These are phyloP conservation scores for Abrus pulchellus DNA, from an alignment of 306 rosid genomes.

Conservation along the genomic window DNA sequence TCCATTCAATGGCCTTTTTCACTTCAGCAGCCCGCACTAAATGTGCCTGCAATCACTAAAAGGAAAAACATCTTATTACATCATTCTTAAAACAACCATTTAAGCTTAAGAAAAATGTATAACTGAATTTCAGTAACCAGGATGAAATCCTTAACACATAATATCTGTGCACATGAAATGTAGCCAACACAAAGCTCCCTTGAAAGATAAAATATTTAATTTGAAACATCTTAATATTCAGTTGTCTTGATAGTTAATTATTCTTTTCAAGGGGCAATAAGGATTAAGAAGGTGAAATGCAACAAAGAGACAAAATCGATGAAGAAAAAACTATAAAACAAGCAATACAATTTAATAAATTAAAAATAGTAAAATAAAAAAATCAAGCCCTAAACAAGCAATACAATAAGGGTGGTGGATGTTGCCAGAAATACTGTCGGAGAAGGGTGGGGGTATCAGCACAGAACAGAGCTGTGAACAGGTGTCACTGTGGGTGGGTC, in stretches of 20 bases:
- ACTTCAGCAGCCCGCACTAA: slow-evolving; percentile 96
- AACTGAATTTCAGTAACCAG: slow-evolving; percentile 35
- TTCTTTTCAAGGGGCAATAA: slow-evolving; percentile 14
- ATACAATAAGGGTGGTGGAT: no score
- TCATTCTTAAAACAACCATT: slow-evolving; percentile 60
- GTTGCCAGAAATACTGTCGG: no score
- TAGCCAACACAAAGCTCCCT: slow-evolving; percentile 3
- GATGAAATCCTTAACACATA: slow-evolving; percentile 27
- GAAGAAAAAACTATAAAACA: neutral
- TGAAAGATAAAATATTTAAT: neutral
- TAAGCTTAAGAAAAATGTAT: slow-evolving; percentile 15
- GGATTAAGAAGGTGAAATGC: neutral
- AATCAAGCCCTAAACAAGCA: neutral
- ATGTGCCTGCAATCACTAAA: slow-evolving; percentile 99
- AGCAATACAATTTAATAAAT: neutral
- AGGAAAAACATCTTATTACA: slow-evolving; percentile 78
- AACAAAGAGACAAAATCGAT: neutral
- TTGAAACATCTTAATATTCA: slow-evolving; percentile 6
- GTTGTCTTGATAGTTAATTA: slow-evolving; percentile 27
- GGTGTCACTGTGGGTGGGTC: no score
- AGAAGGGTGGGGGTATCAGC: no score
- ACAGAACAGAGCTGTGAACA: no score
- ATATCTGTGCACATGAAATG: slow-evolving; percentile 18
- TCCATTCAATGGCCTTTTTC: slow-evolving; percentile 96
- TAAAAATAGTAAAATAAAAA: slow-evolving; percentile 23